Evolutionary conservation across 176 grass and related monocot species (phyloP).

Genomic region (Triticum monococcum): DNA sequence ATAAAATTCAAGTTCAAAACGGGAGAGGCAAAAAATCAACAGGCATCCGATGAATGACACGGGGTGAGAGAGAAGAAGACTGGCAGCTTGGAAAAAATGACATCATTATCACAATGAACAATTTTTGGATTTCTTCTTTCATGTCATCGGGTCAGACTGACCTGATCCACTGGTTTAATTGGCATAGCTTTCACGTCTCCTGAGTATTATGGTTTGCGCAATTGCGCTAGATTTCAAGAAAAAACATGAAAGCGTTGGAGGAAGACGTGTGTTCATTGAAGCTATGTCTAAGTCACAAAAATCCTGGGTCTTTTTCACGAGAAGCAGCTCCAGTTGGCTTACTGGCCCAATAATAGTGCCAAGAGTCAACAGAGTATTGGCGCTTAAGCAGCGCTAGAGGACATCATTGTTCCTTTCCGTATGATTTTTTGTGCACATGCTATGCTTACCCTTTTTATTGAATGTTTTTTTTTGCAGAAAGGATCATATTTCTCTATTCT

Average conservation of each 20-base stretch:
- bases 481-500: too few relatives aligned
- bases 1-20: background rate
- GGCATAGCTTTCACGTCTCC: background rate
- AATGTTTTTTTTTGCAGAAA: too few relatives aligned
- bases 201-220: background rate
- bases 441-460: too few relatives aligned
- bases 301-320: background rate
- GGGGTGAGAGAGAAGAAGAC: background rate
- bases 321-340: background rate
- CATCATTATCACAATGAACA: background rate
- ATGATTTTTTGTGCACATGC: background rate
- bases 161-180: background rate
- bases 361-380: background rate
- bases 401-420: background rate
- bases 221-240: background rate
- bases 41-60: background rate
- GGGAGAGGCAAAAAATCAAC: background rate
- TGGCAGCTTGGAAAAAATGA: background rate
- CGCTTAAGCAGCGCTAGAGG: background rate
- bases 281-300: background rate
- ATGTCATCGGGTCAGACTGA: background rate
- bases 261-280: background rate
- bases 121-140: background rate
- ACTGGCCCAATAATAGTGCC: background rate
- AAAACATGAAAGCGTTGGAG: background rate